Evolutionary conservation across 441 rosid genomes (phyloP).

Genomic region (Populus hybrid): DNA sequence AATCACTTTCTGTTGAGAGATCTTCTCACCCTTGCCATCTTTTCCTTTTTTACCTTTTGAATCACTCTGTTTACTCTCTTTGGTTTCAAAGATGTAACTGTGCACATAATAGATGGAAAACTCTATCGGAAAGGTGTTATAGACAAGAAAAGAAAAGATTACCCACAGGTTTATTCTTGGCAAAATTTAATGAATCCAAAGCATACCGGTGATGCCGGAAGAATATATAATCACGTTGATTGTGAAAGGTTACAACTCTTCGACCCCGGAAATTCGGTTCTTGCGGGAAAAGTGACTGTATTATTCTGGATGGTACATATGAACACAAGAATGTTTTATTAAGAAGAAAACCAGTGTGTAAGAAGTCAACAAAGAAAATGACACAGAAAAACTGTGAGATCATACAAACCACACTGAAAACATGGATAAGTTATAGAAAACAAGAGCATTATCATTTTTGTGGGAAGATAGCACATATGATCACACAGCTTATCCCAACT

Average conservation of each 20-base stretch:
- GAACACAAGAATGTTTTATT: conserved; percentile 24
- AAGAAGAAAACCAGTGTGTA: neutral
- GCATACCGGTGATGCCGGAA: conserved; percentile 90
- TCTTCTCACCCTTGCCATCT: conserved; percentile 38
- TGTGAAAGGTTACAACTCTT: conserved; percentile 89
- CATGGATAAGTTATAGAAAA: neutral
- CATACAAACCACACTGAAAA: neutral
- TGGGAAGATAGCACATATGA: no score
- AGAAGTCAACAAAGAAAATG: neutral
- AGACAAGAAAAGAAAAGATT: neutral
- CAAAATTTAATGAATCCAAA: neutral
- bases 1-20: conserved; percentile 41
- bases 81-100: conserved; percentile 79
- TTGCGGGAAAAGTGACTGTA: conserved; percentile 84
- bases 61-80: conserved; percentile 51
- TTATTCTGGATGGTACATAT: conserved; percentile 40
- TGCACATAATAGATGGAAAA: conserved; percentile 36
- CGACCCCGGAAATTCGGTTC: conserved; percentile 85
- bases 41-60: conserved; percentile 42
- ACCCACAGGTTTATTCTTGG: neutral
- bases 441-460: neutral
- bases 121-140: conserved; percentile 30
- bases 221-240: conserved; percentile 89
- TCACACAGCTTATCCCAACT: neutral
- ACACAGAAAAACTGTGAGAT: neutral